These are phyloP conservation scores for Saxispiralis lemnorum DNA, from an alignment of 495 filamentous ascomycete species.

Conservation along the genomic window DNA sequence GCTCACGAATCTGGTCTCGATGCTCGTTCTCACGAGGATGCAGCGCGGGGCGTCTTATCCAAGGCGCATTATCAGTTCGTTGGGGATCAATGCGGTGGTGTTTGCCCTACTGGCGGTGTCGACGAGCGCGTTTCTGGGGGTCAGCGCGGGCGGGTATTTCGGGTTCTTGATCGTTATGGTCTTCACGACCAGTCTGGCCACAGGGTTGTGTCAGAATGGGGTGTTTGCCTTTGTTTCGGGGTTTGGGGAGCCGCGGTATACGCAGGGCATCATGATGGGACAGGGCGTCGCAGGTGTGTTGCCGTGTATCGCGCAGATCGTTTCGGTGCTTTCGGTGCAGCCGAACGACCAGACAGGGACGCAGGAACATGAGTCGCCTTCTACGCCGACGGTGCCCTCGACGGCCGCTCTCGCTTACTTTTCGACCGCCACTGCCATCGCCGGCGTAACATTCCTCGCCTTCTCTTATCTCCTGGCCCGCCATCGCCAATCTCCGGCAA, in stretches of 20 bases:
- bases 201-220: slow-evolving; percentile 83
- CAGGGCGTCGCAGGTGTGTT: slow-evolving; percentile 86
- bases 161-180: slow-evolving; percentile 70
- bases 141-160: slow-evolving; percentile 50
- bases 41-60: slow-evolving; percentile 72
- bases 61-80: slow-evolving; percentile 54
- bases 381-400: slow-evolving; percentile 27
- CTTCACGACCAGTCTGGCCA: slow-evolving; percentile 53
- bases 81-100: slow-evolving; percentile 51
- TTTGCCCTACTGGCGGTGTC: slow-evolving; percentile 68
- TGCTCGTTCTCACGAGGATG: slow-evolving; percentile 55
- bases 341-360: slow-evolving; percentile 6
- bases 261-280: slow-evolving; percentile 88
- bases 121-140: slow-evolving; percentile 44
- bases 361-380: slow-evolving; percentile 1
- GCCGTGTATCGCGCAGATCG: slow-evolving; percentile 69
- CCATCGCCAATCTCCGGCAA: slow-evolving; percentile 23
- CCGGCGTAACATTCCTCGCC: slow-evolving; percentile 35
- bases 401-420: slow-evolving; percentile 82
- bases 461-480: slow-evolving; percentile 42
- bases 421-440: slow-evolving; percentile 60
- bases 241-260: slow-evolving; percentile 71
- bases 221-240: slow-evolving; percentile 79
- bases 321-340: slow-evolving; percentile 57
- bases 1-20: slow-evolving; percentile 55